Evolutionary conservation across 805 yeast genomes (phyloP).

Genomic region (Starmera pachycereana): DNA sequence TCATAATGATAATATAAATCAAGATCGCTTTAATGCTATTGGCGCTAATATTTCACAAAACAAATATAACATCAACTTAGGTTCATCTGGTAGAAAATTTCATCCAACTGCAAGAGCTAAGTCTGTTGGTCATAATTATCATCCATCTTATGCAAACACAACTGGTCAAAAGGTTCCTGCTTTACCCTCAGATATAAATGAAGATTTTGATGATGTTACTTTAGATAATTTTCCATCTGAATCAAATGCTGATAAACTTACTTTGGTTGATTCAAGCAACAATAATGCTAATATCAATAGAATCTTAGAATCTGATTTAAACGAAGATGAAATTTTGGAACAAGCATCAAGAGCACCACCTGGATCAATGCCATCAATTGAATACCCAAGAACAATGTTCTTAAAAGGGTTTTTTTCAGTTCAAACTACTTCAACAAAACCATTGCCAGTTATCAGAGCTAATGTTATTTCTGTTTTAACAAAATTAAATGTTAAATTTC

Average conservation of each 20-base stretch:
- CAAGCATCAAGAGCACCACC: constrained; percentile 50
- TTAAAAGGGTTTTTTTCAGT: constrained; percentile 90
- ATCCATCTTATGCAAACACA: constrained; percentile 20
- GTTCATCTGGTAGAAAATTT: constrained; percentile 19
- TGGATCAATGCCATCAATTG: constrained; percentile 88
- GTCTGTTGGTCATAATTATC: constrained; percentile 66
- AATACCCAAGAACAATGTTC: constrained; percentile 82
- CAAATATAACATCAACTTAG: constrained; percentile 1
- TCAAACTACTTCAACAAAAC: constrained; percentile 89
- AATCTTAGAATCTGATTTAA: constrained; percentile 17
- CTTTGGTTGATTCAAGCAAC: constrained; percentile 9
- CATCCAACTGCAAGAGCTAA: constrained; percentile 88
- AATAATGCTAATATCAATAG: constrained; percentile 2
- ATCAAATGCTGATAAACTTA: constrained; percentile 9
- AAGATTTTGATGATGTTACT: constrained; percentile 44
- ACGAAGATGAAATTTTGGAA: constrained; percentile 39
- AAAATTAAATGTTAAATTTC: constrained; percentile 67
- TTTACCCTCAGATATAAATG: constrained; percentile 23
- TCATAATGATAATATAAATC: neutral
- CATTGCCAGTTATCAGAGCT: constrained; percentile 78
- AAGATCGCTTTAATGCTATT: neutral
- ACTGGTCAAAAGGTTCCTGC: constrained; percentile 15
- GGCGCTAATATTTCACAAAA: constrained; percentile 1
- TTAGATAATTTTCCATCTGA: constrained; percentile 40
- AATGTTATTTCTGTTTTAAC: constrained; percentile 72